Conservation (phyloP, 805 yeast genomes). For the Hermanozyma aechmeae region DNA sequence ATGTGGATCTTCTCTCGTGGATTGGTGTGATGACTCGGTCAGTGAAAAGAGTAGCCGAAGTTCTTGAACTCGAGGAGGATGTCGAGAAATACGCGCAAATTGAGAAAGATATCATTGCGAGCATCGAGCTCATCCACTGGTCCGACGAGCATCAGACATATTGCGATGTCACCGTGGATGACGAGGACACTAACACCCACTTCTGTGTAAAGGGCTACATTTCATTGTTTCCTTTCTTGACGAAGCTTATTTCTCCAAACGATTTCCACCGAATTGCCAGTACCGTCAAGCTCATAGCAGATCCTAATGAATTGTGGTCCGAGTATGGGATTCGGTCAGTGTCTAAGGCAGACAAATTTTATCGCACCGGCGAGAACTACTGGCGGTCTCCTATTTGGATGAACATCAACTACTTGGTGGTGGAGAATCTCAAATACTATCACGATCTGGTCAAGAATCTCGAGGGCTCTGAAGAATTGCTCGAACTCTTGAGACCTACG, state of each 20-base stretch:
- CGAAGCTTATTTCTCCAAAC: constrained; percentile 47
- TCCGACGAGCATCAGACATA: constrained; percentile 51
- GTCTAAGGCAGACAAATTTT: constrained; percentile 54
- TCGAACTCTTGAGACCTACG: constrained; percentile 10
- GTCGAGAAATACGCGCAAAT: constrained; percentile 41
- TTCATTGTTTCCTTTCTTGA: constrained; percentile 74
- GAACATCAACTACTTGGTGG: constrained; percentile 74
- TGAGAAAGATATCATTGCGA: constrained; percentile 47
- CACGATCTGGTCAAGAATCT: constrained; percentile 5
- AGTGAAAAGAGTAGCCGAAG: constrained; percentile 61
- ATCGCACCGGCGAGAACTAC: constrained; percentile 78
- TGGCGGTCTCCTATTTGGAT: constrained; percentile 97
- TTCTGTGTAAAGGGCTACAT: constrained; percentile 91
- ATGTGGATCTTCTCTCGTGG: constrained; percentile 89
- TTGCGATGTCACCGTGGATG: constrained; percentile 79
- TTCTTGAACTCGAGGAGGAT: constrained; percentile 54
- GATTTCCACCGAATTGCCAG: constrained; percentile 37
- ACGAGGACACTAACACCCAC: constrained; percentile 50
- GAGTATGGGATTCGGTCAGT: constrained; percentile 75
- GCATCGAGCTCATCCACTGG: constrained; percentile 79
- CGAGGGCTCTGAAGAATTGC: no score
- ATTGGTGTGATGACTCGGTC: constrained; percentile 86
- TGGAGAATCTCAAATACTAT: constrained; percentile 64
- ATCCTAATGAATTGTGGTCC: constrained; percentile 71
- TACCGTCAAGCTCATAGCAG: constrained; percentile 48